Evolutionary conservation across 306 rosid genomes (phyloP), one percentile per base, ranked within the genome.

Genomic region (Fragaria iinumae): DNA sequence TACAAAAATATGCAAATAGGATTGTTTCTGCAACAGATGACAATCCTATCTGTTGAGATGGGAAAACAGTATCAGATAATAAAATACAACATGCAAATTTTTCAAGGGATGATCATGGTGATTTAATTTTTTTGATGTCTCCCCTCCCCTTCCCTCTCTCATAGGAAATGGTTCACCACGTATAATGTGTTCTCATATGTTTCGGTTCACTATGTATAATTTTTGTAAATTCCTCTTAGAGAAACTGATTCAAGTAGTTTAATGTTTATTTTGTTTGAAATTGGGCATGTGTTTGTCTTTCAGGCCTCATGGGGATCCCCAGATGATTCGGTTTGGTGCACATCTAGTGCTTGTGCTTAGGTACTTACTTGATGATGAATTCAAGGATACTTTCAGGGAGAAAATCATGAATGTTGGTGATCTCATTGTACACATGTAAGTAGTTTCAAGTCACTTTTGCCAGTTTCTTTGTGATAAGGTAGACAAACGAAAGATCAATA

Each of bases 271-370:
- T 62, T 76, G 57, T 29, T 70, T 77, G 56, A 66, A 80, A 75
- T 78, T 78, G 70, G 67, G 72, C 73, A 36, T 17, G 18, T 77
- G 64, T 75, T 80, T 67, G 73, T 82, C 63, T 71, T 45, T 75
- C 83, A 95, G 99, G 90, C 97, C 92, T 71, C 89, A 85, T 62
- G 96, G 97, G 72, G 99, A 95, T 88, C 93, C 99, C 69, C 97
- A 95, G 72, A 95, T 95, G 96, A 95, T 95, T 78, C 92, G 97
- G 60, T 95, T 92, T 81, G 96, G 97, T 83, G 99, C 99, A 78
- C 99, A 95, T 88, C 88, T 95, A 62, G 97, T 95, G 80, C 97
- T 95, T 47, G 95, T 95, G 84, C 97, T 92, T 66, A 84, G 99
- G 79, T 81, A 88, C 86, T 92, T 95, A 76, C 88, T 88, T 68